Conservation (phyloP, 1,284 basidiomycete species). For the Phellinidium pouzarii region DNA sequence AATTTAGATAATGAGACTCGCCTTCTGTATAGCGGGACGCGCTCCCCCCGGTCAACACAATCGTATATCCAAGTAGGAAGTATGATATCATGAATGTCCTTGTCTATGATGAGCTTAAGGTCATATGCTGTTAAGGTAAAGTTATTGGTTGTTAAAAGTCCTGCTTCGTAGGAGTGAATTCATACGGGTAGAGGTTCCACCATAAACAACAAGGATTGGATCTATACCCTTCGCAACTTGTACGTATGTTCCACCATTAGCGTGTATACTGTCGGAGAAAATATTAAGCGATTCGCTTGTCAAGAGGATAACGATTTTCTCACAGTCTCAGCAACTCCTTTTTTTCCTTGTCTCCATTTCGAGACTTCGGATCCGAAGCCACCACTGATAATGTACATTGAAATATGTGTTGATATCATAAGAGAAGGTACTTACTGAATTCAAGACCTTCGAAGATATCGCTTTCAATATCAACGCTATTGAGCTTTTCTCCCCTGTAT, state of each 20-base stretch:
- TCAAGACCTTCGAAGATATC: slow-evolving; percentile 66
- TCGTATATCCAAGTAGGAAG: slow-evolving; percentile 77
- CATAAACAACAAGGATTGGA: slow-evolving; percentile 56
- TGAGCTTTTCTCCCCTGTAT: slow-evolving; percentile 56
- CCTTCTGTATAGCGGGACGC: slow-evolving; percentile 63
- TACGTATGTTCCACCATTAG: slow-evolving; percentile 68
- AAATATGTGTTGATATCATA: not conserved
- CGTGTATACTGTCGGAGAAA: slow-evolving; percentile 49
- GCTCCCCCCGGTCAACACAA: slow-evolving; percentile 53
- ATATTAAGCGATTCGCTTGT: slow-evolving; percentile 1
- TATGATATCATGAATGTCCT: slow-evolving; percentile 62
- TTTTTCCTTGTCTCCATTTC: slow-evolving; percentile 62
- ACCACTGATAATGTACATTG: slow-evolving; percentile 46
- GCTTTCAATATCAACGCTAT: slow-evolving; percentile 51
- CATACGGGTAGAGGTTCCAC: slow-evolving; percentile 53
- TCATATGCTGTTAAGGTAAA: slow-evolving; percentile 50
- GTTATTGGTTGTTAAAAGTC: not conserved
- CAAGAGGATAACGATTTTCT: slow-evolving; percentile 21
- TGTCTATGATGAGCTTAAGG: slow-evolving; percentile 57
- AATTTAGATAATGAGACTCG: slow-evolving; percentile 27
- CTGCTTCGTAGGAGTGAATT: not conserved
- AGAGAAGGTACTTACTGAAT: slow-evolving; percentile 55
- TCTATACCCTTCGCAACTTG: slow-evolving; percentile 47
- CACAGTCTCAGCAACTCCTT: slow-evolving; percentile 58
- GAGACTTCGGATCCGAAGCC: slow-evolving; percentile 67